phyloP scores from a whole-genome alignment of 2,329 filamentous ascomycete genomes.

The Botrytis hyacinthi region DNA sequence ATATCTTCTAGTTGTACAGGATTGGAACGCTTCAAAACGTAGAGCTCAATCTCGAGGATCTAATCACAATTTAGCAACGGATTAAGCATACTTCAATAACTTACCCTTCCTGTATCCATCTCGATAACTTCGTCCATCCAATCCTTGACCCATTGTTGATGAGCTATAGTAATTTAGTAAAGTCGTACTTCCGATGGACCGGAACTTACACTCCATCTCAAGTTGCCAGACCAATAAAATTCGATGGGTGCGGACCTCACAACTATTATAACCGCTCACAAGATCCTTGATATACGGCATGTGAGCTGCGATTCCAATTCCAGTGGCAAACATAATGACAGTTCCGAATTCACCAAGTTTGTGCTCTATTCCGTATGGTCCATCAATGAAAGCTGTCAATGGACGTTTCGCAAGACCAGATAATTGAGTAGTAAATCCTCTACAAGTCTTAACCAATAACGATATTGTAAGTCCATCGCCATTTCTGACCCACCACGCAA shows the following conservation, averaged over 20 bases:
- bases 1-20: no score
- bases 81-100: no score
- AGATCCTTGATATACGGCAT: slow-evolving; percentile 23
- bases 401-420: background rate
- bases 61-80: no score
- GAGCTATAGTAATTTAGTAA: no score
- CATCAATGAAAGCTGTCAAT: slow-evolving; percentile 24
- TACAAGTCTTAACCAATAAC: slow-evolving; percentile 37
- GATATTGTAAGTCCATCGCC: slow-evolving; percentile 31
- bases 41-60: no score
- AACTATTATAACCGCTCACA: slow-evolving; percentile 22
- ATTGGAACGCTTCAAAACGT: no score
- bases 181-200: no score
- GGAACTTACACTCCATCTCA: slow-evolving; percentile 24
- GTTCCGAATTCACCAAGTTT: slow-evolving; percentile 24
- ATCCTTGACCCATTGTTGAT: no score
- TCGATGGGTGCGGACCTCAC: slow-evolving; percentile 25
- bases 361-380: slow-evolving; percentile 22
- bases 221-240: slow-evolving; percentile 26
- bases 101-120: no score
- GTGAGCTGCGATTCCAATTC: slow-evolving; percentile 24
- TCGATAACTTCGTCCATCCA: no score
- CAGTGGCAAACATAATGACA: slow-evolving; percentile 27
- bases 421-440: background rate
- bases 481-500: slow-evolving; percentile 32